Base-by-base conservation (phyloP, 768 basidiomycete species). In the Suillus americanus region DNA sequence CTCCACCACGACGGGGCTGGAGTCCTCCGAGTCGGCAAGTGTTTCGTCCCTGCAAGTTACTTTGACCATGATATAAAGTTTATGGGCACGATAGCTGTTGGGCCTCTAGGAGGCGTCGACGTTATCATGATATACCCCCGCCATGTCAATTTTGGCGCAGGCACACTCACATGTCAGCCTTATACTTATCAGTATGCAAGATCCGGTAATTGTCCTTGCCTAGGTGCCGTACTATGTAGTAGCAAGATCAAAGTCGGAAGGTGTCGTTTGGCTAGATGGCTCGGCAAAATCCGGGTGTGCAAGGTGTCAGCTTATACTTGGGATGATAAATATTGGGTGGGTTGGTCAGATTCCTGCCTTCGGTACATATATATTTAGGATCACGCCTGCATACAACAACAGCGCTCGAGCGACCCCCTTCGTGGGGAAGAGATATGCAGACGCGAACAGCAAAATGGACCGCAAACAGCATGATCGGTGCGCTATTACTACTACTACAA, bases 401-500 rank as follows among this genome's bases (percentile, higher is more conserved):
- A 40, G 45, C 14, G 33, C 25, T 54, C 41, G 56, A 66, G 65
- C 62, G 57, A 55, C 80, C 81, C 81, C 84, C 81, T 77, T 76
- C 73, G 84, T 84, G 86, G 85, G 85, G 85, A 78, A 81, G 83
- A 85, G 83, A 78, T 79, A 91, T 91, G 90, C 80, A 82, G 78
- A 79, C 81, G 79, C 78, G 79, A 74, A 77, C 80, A 77, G 75
- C 76, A 66, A 85, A 83, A 86, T 89, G 88, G 86, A 86, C 87
- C 70, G 83, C 86, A 71, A 84, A 89, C 82, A 91, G 90, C 79
- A 90, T 93, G 86, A 88, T 93, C 77, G 90, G 91, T 92, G 72
- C 73, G 86, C 67, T 64, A 40, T 40, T 25, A 60, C 60, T 63
- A 60, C 67, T 28, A 18, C n/a, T n/a, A n/a, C n/a, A n/a, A n/a